Percentiles rank a stretch among this genome's conserved stretches.
phyloP scores from a whole-genome alignment of 345 rosid species.

The Boechera stricta region DNA sequence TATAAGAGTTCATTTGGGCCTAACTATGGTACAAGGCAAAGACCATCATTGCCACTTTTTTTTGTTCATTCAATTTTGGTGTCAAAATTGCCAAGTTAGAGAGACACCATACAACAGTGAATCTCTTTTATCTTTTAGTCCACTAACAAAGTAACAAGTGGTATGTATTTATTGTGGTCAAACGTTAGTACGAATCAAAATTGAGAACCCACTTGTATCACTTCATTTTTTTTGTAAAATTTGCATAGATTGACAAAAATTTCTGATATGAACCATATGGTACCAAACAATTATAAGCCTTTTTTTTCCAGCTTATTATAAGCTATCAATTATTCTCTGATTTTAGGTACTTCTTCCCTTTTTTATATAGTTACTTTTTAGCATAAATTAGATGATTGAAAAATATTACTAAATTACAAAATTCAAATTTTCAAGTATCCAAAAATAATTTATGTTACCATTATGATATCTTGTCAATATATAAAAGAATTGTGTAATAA shows the following conservation, averaged over 20 bases:
- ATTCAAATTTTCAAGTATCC: too few species aligned
- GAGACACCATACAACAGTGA: background rate
- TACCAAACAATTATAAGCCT: background rate
- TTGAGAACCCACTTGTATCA: background rate
- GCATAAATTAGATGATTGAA: too few species aligned
- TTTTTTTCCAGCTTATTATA: too few species aligned
- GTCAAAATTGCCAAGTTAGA: constrained; percentile 2
- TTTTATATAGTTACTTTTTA: background rate
- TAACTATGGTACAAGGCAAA: background rate
- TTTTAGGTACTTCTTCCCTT: background rate
- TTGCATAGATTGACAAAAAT: background rate
- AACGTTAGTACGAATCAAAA: background rate
- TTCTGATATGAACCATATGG: background rate
- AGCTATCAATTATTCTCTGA: background rate
- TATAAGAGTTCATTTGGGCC: background rate
- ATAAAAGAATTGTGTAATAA: background rate
- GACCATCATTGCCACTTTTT: background rate
- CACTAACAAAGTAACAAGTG: background rate
- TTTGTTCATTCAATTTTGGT: background rate
- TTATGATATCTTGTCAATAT: background rate
- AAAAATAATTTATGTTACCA: background rate
- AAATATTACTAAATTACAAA: too few species aligned
- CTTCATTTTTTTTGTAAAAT: background rate
- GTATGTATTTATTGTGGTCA: background rate
- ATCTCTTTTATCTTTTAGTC: background rate